A percentile compares a stretch with the other conserved stretches of the same genome.
Evolutionary conservation across 1,139 yeast species (phyloP).

Genomic region (Hanseniaspora uvarum): DNA sequence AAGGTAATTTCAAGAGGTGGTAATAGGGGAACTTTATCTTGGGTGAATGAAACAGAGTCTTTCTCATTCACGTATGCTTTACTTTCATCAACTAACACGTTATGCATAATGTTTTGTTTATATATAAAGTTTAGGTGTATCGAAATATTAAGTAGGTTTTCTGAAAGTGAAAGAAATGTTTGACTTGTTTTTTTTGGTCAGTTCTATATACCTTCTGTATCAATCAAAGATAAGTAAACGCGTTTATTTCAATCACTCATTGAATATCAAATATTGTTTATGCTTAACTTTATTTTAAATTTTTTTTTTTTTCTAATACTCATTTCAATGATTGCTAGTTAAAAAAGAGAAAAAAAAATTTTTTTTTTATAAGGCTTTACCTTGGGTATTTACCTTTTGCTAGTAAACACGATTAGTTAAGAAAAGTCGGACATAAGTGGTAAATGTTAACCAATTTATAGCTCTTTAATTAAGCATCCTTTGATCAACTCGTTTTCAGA

Average conservation of each 20-base stretch:
- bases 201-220: background rate
- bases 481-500: slow-evolving; percentile 49
- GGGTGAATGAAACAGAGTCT: slow-evolving; percentile 17
- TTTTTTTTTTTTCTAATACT: background rate
- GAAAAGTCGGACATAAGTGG: no score
- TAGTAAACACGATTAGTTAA: no score
- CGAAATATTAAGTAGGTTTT: no score
- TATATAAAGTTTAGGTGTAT: no score
- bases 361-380: background rate
- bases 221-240: background rate
- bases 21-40: slow-evolving; percentile 29
- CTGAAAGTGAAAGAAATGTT: no score
- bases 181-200: background rate
- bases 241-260: background rate
- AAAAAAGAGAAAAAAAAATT: background rate
- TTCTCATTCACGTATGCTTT: slow-evolving; percentile 3
- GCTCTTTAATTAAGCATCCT: slow-evolving; percentile 35
- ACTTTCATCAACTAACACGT: slow-evolving; percentile 14
- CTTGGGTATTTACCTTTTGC: background rate
- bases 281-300: background rate
- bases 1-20: slow-evolving; percentile 34
- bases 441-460: no score
- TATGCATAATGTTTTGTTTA: slow-evolving; percentile 14
- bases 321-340: background rate
- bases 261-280: background rate